Evolutionary conservation across 495 filamentous ascomycete species (phyloP).

Genomic region (Neurospora pannonica): DNA sequence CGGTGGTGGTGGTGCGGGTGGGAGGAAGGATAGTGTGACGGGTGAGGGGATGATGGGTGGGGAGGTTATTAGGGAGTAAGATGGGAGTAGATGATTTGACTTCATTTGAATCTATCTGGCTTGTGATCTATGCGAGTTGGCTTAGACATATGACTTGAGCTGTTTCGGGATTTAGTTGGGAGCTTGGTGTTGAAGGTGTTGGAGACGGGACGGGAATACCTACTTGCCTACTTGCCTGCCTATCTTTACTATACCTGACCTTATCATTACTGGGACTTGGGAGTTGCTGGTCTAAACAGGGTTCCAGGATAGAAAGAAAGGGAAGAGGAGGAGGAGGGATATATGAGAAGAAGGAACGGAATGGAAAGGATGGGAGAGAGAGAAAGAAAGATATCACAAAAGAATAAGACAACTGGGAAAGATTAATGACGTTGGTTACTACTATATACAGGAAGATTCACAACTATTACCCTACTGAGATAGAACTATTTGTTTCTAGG

Average conservation of each 20-base stretch:
- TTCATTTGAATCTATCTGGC: neutral
- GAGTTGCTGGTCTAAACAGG: neutral
- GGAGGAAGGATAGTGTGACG: conserved; percentile 29
- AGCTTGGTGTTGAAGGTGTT: neutral
- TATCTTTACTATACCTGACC: neutral
- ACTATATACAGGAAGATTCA: neutral
- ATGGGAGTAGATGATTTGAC: neutral
- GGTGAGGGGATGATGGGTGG: neutral
- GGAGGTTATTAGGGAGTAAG: conserved; percentile 20
- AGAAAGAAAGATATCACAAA: neutral
- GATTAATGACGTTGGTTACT: neutral
- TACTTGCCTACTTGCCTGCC: neutral
- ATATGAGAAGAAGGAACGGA: neutral
- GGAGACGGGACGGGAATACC: neutral
- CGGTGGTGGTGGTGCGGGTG: conserved; percentile 21
- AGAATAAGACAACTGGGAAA: neutral
- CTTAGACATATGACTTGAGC: neutral
- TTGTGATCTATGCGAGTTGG: neutral
- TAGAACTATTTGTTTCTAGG: neutral
- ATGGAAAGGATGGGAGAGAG: neutral
- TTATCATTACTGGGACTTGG: neutral
- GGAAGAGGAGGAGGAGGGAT: neutral
- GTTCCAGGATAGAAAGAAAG: neutral
- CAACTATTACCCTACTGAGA: neutral
- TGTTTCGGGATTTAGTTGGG: neutral